These are phyloP conservation scores for Trichoderma brevicompactum DNA, from an alignment of 2,329 filamentous ascomycete species.

Conservation along the genomic window DNA sequence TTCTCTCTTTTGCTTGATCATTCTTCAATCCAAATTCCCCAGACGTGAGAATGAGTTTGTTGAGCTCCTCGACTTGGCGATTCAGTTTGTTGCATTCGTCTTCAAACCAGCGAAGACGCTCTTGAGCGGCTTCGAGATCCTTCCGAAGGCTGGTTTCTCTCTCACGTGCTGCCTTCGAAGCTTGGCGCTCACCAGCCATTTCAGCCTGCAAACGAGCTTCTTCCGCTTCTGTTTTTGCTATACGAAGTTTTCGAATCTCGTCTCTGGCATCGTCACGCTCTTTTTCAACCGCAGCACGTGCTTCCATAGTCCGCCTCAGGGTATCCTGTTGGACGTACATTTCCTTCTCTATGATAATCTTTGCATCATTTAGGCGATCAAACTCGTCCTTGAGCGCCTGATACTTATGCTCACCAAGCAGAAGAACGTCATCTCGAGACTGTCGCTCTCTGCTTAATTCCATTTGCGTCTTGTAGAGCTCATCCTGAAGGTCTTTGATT, in stretches of 20 bases:
- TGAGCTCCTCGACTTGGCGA: conserved; percentile 80
- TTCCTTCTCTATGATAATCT: conserved; percentile 97
- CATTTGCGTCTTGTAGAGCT: conserved; percentile 82
- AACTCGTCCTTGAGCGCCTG: conserved; percentile 82
- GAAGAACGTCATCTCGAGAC: conserved; percentile 89
- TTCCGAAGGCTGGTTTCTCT: conserved; percentile 75
- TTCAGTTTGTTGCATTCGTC: conserved; percentile 77
- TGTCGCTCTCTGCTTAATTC: conserved; percentile 91
- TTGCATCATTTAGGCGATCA: conserved; percentile 85
- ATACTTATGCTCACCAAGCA: conserved; percentile 88
- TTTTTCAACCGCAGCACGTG: conserved; percentile 76
- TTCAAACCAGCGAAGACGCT: conserved; percentile 78
- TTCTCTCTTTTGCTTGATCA: conserved; percentile 90
- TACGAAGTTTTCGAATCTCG: conserved; percentile 80
- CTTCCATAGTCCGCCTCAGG: conserved; percentile 82
- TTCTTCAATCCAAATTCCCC: conserved; percentile 87
- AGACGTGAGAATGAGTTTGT: conserved; percentile 84
- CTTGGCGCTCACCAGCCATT: conserved; percentile 75
- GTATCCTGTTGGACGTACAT: conserved; percentile 95
- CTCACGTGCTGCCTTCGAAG: conserved; percentile 78
- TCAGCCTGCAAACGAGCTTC: conserved; percentile 85
- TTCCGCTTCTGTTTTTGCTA: conserved; percentile 83
- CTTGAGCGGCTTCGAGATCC: conserved; percentile 79
- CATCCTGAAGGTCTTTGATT: conserved; percentile 81
- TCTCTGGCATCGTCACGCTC: conserved; percentile 87